Conservation (phyloP, 2,329 filamentous ascomycete genomes). For the Neonectria ditissima region DNA sequence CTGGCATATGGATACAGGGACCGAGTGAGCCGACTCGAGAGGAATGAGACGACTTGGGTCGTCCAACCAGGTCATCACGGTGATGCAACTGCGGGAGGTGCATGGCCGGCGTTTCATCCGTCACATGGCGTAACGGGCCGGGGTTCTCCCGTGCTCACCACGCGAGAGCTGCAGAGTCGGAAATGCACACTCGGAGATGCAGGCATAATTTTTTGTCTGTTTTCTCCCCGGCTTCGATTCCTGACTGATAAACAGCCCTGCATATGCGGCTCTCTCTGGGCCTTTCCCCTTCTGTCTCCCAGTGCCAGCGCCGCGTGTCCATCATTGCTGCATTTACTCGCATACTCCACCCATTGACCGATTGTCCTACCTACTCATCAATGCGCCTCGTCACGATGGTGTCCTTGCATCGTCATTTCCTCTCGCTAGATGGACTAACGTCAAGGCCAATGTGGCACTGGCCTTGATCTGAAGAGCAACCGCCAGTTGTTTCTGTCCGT, state of each 20-base stretch:
- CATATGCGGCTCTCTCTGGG: background rate
- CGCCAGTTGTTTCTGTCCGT: conserved; percentile 9
- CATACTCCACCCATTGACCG: background rate
- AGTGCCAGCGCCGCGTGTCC: background rate
- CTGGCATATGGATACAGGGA: too few species aligned
- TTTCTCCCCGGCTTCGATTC: background rate
- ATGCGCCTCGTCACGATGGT: background rate
- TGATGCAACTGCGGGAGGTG: conserved; percentile 9
- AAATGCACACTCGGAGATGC: background rate
- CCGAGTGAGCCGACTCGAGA: background rate
- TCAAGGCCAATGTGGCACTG: conserved; percentile 7
- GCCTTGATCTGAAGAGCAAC: background rate
- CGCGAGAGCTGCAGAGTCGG: background rate
- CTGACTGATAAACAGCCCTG: background rate
- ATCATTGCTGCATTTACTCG: background rate
- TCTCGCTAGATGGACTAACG: background rate
- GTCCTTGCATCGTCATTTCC: background rate
- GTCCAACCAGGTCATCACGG: background rate
- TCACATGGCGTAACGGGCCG: conserved; percentile 12
- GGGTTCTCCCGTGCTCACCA: background rate
- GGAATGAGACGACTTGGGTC: background rate
- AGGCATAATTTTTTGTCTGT: background rate
- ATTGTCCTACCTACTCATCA: background rate
- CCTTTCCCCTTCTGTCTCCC: background rate
- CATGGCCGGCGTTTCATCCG: conserved; percentile 12